phyloP scores from a whole-genome alignment of 108 stramenopile genomes.

The Parietichytrium sp. region DNA sequence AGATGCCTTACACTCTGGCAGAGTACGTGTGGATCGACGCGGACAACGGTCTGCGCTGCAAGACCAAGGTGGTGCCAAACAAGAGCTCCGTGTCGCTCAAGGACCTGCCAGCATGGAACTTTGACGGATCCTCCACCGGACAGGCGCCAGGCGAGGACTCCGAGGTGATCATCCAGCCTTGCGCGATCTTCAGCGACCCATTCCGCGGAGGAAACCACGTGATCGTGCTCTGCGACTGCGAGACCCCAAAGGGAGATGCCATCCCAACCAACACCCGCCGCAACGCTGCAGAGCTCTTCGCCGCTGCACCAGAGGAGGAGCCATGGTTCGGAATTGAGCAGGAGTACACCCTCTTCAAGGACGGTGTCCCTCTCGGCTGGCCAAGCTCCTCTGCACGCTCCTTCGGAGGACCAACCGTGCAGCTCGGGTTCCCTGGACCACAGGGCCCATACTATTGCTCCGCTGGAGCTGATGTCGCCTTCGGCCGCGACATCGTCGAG shows the following conservation, averaged over 20 bases:
- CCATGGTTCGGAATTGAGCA: slow-evolving; percentile 83
- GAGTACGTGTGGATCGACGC: slow-evolving; percentile 91
- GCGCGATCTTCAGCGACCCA: slow-evolving; percentile 83
- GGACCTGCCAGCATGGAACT: slow-evolving; percentile 86
- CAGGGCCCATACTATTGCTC: slow-evolving; percentile 97
- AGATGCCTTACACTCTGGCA: slow-evolving; percentile 59
- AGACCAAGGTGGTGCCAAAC: slow-evolving; percentile 3
- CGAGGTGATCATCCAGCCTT: slow-evolving; percentile 73
- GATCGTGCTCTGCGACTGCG: slow-evolving; percentile 92
- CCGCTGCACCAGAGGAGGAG: slow-evolving; percentile 61
- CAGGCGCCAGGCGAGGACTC: slow-evolving; percentile 90
- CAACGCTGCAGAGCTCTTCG: slow-evolving; percentile 72
- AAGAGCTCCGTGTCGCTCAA: slow-evolving; percentile 48
- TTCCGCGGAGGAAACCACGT: slow-evolving; percentile 87
- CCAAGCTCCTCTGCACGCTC: slow-evolving; percentile 55
- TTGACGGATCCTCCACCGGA: slow-evolving; percentile 87
- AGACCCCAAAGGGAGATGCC: slow-evolving; percentile 82
- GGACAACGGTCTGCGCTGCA: slow-evolving; percentile 30
- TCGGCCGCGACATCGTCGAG: slow-evolving; percentile 78
- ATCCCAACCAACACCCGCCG: slow-evolving; percentile 75
- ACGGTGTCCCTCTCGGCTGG: slow-evolving; percentile 88
- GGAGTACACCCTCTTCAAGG: slow-evolving; percentile 97
- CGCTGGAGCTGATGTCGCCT: neutral
- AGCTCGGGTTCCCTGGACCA: slow-evolving; percentile 70
- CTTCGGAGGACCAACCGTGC: slow-evolving; percentile 3